phyloP scores from a whole-genome alignment of 768 basidiomycete genomes.

The Termitomyces sp. region DNA sequence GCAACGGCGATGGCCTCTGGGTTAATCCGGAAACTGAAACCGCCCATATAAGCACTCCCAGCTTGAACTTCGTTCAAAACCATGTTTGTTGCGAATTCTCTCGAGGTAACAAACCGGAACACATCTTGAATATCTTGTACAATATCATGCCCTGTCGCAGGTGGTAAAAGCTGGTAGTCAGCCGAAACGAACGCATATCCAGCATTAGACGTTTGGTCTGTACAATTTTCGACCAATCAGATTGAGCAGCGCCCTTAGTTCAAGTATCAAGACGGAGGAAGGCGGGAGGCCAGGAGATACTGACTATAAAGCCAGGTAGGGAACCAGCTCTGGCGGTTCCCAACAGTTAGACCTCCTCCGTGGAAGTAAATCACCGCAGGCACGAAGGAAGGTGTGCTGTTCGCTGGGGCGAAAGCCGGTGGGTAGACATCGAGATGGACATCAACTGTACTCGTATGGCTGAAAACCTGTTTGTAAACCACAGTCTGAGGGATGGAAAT shows the following conservation, averaged over 20 bases:
- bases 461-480: conserved; percentile 14
- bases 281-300: conserved; percentile 8
- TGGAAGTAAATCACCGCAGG: conserved; percentile 40
- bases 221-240: background rate
- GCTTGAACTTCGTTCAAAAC: background rate
- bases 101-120: conserved; percentile 37
- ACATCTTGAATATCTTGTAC: conserved; percentile 52
- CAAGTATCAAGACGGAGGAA: conserved; percentile 11
- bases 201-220: conserved; percentile 40
- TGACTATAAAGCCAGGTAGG: conserved; percentile 59
- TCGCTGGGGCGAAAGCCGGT: conserved; percentile 6
- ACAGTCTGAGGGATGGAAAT: conserved; percentile 7
- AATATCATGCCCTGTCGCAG: conserved; percentile 50
- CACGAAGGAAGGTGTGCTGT: conserved; percentile 3
- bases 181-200: conserved; percentile 57
- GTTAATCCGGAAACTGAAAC: conserved; percentile 31
- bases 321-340: conserved; percentile 56
- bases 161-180: conserved; percentile 56
- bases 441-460: background rate
- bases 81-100: conserved; percentile 12
- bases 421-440: conserved; percentile 18
- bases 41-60: background rate
- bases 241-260: conserved; percentile 1
- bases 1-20: conserved; percentile 39
- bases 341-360: conserved; percentile 57